Evolutionary conservation across 768 basidiomycete species (phyloP).

Genomic region (Postia placenta): DNA sequence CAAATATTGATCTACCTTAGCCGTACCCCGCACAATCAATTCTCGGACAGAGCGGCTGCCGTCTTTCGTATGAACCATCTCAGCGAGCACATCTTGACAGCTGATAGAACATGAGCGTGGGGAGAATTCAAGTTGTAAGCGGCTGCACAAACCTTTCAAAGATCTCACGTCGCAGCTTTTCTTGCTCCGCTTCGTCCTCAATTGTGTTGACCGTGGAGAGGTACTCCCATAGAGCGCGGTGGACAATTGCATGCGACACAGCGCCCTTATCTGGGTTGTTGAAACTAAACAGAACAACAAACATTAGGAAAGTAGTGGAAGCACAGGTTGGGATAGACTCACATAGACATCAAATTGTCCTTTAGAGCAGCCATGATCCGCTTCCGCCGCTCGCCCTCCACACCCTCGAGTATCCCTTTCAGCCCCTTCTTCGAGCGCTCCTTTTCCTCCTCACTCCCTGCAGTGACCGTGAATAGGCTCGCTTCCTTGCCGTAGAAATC

Average conservation of each 20-base stretch:
- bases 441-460: constrained; percentile 55
- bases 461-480: constrained; percentile 51
- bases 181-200: constrained; percentile 58
- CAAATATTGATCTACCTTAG: constrained; percentile 51
- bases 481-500: constrained; percentile 93
- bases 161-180: constrained; percentile 72
- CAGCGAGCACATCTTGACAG: constrained; percentile 79
- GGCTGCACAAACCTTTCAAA: constrained; percentile 59
- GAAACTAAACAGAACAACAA: too few species aligned
- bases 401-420: constrained; percentile 57
- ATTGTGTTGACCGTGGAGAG: constrained; percentile 52
- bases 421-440: constrained; percentile 63
- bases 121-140: neutral
- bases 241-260: constrained; percentile 81
- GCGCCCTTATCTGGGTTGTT: constrained; percentile 91
- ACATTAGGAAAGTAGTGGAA: neutral
- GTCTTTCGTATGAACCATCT: constrained; percentile 92
- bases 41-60: constrained; percentile 83
- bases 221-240: constrained; percentile 85
- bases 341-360: constrained; percentile 75
- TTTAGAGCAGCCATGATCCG: constrained; percentile 65
- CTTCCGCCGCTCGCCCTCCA: constrained; percentile 56
- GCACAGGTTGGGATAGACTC: constrained; percentile 27
- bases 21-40: constrained; percentile 75
- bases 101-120: constrained; percentile 30